phyloP scores from a whole-genome alignment of 768 basidiomycete genomes.

The Lactarius trivialis region DNA sequence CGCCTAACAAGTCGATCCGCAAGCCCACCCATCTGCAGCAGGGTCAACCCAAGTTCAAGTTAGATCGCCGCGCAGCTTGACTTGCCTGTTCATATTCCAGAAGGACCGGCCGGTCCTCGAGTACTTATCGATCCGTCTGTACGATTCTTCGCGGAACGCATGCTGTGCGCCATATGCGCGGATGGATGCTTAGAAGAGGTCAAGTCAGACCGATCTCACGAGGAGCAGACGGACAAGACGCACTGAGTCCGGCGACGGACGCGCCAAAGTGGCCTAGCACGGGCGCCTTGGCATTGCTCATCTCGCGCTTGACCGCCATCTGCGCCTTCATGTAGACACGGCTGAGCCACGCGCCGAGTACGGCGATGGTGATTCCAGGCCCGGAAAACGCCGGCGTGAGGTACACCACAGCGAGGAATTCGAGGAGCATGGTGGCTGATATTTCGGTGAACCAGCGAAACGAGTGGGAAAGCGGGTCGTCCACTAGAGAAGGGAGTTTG shows the following conservation, averaged over 20 bases:
- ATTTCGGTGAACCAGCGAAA: constrained; percentile 29
- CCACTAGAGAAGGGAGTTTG: constrained; percentile 26
- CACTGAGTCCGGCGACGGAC: constrained; percentile 43
- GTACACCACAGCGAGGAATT: constrained; percentile 33
- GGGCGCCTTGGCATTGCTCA: constrained; percentile 45
- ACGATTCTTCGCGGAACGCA: constrained; percentile 37
- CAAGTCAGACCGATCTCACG: neutral
- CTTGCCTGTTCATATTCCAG: constrained; percentile 43
- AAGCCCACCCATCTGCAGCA: constrained; percentile 39
- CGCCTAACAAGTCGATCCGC: constrained; percentile 50
- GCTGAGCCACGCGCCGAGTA: constrained; percentile 39
- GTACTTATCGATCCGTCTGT: constrained; percentile 43
- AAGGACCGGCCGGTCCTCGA: constrained; percentile 35
- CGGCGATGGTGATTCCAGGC: constrained; percentile 32
- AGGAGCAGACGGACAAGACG: constrained; percentile 16
- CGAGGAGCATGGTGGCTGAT: constrained; percentile 31
- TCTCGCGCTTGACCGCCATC: constrained; percentile 49
- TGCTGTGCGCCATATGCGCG: constrained; percentile 50
- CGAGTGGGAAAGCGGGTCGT: constrained; percentile 29
- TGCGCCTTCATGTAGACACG: constrained; percentile 51
- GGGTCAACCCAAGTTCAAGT: neutral
- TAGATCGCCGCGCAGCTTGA: neutral
- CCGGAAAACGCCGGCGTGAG: constrained; percentile 37
- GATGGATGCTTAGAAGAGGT: constrained; percentile 34
- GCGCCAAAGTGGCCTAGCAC: constrained; percentile 47